Conservation (phyloP, 2,329 filamentous ascomycete genomes). For the Pseudogymnoascus sp. region DNA sequence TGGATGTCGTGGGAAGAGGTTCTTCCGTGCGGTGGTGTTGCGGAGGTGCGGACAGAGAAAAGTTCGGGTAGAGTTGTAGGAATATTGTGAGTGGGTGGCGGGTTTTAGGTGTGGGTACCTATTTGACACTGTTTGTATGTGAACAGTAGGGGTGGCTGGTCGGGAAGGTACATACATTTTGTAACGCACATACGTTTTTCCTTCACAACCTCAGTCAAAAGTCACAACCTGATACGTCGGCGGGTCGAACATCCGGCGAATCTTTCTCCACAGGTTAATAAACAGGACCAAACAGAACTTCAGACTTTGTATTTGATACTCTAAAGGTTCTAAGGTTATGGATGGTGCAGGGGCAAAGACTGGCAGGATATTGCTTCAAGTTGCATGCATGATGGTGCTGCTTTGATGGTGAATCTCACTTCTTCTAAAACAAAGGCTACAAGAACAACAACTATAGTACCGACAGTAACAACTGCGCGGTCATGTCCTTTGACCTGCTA, state of each 20-base stretch:
- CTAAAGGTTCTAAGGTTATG: neutral
- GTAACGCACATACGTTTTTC: neutral
- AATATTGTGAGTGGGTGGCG: conserved; percentile 3
- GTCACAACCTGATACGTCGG: neutral
- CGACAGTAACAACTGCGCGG: neutral
- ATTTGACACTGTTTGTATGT: neutral
- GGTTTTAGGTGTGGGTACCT: neutral
- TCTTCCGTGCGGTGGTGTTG: neutral
- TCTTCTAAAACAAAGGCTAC: neutral
- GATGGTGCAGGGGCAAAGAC: neutral
- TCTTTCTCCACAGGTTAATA: neutral
- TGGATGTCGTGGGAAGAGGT: conserved; percentile 6
- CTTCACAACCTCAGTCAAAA: neutral
- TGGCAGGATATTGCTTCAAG: neutral
- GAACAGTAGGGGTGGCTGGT: neutral
- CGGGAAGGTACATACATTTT: neutral
- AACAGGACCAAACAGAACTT: neutral
- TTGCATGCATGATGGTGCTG: neutral
- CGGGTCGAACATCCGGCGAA: neutral
- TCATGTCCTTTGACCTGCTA: neutral
- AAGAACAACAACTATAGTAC: neutral
- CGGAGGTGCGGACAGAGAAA: neutral
- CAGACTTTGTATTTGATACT: neutral
- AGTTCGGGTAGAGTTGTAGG: neutral
- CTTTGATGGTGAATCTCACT: neutral